Base-by-base conservation (phyloP, 371 early-diverging fungal species). In the Zychaea mexicana region DNA sequence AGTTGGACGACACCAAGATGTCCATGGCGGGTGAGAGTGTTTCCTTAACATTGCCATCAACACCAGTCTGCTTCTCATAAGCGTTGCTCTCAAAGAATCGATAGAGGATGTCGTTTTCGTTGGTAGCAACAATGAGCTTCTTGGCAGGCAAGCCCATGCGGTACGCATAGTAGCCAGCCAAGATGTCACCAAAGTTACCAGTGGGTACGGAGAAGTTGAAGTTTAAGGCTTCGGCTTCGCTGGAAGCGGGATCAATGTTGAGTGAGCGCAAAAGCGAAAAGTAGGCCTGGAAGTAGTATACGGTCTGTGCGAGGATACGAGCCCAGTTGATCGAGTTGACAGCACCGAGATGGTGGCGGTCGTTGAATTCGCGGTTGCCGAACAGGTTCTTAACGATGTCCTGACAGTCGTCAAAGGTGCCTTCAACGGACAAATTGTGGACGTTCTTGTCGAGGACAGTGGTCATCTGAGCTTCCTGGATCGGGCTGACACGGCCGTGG, bases 241-340 rank as follows among this genome's bases (percentile, higher is more conserved):
- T 58, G 6, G 86, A 82, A 19, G 78, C 83, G 31, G 85, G 79
- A 32, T 71, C 72, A 52, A 86, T 72, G 68, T 85, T 82, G 64
- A 87, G 83, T 12, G 79, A 72, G 24, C 87, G 85, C 27, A 85
- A 75, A 30, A 91, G 74, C 3, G 76, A 54, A 68, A 97, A 94
- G 82, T 93, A 98, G 19, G 98, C 86, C 69, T 94, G 85, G 83
- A 96, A 96, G 80, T 98, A 98, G 81, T 98, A 98, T 24, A 89
- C 87, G 46, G 90, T 97, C 78, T 98, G 98, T 9, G 94, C 96
- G 54, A 98, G 82, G 60, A 98, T 98, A 61, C 98, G 89, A 3
- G 97, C 98, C 96, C 96, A 96, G 85, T 98, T 98, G 85, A 98
- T 98, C n/a, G 97, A 96, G 81, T 98, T 98, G 76, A 98, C 89